Base-by-base conservation (phyloP, 2,329 filamentous ascomycete genomes). In the Aspergillus ruber region DNA sequence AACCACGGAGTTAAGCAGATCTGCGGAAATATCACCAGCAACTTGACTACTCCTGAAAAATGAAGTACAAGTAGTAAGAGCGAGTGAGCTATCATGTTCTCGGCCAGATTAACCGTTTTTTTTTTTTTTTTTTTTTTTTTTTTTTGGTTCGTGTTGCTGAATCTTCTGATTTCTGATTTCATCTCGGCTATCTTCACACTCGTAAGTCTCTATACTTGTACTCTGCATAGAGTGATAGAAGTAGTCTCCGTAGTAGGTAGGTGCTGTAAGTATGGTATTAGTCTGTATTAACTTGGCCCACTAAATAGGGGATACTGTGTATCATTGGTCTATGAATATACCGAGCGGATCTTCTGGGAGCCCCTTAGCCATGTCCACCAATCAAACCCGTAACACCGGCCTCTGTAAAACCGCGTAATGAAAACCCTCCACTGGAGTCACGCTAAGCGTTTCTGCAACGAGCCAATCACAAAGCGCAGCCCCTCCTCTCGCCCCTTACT, bases 401-500 rank as follows among this genome's bases (percentile, higher is more conserved):
- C 17, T 12, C 36, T 39, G 36, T 39, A 39, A 39, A 29, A 29
- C 25, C 36, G 36, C 15, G 36, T 12, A 18, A 17, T 20, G 10
- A 12, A 39, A 12, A 20, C 36, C 36, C 36, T 29, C 36, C 36
- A 39, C 36, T 39, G 36, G 18, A 39, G 18, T 18, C 36, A 20
- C 36, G 36, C 36, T 39, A 39, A 39, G 10, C 17, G 36, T 20
- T 29, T 18, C 10, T 18, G 17, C 36, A 17, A 12, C 36, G 25
- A 18, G 10, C 36, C 36, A 39, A 39, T 39, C 7, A 39, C 6
- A 18, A 21, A 8, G 7, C 36, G 17, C 10, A 18, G 17, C 10
- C 36, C 35, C 43, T 36, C 43, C 43, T 23, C 44, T 23, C 42
- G 7, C 17, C 36, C 17, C 41, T 51, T 48, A 42, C 46, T 42